Conservation (phyloP, 306 rosid genomes). For the Sesbania bispinosa region DNA sequence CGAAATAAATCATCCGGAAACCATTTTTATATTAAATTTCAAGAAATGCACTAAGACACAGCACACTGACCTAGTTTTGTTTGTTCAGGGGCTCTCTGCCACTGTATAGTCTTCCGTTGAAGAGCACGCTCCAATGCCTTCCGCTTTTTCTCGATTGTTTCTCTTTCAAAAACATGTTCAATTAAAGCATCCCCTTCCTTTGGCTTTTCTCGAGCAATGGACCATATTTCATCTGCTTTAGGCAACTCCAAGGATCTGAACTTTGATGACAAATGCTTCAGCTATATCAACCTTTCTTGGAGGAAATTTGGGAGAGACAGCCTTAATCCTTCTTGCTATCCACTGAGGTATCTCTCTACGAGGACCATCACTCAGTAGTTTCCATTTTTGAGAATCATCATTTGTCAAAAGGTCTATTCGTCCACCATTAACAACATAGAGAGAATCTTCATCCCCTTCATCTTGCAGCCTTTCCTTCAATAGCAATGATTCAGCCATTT, state of each 20-base stretch:
- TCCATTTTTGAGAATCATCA: slow-evolving; percentile 70
- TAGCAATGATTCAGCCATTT: slow-evolving; percentile 56
- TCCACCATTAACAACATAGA: slow-evolving; percentile 68
- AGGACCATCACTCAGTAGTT: slow-evolving; percentile 72
- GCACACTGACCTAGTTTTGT: slow-evolving; percentile 54
- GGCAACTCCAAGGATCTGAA: slow-evolving; percentile 71
- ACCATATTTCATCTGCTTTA: slow-evolving; percentile 65
- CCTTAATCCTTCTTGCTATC: slow-evolving; percentile 71
- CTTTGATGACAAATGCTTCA: slow-evolving; percentile 53
- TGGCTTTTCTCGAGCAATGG: slow-evolving; percentile 73
- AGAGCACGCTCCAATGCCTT: slow-evolving; percentile 61
- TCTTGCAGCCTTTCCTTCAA: slow-evolving; percentile 49
- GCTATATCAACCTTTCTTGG: slow-evolving; percentile 61
- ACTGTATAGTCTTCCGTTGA: slow-evolving; percentile 47
- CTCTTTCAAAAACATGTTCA: slow-evolving; percentile 60
- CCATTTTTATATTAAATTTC: slow-evolving; percentile 6
- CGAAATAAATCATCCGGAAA: slow-evolving; percentile 17
- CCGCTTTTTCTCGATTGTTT: slow-evolving; percentile 58
- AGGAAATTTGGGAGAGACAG: slow-evolving; percentile 66
- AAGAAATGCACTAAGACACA: slow-evolving; percentile 20
- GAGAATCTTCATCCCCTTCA: slow-evolving; percentile 40
- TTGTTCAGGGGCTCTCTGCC: slow-evolving; percentile 54
- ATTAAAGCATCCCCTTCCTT: slow-evolving; percentile 60
- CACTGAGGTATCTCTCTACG: slow-evolving; percentile 81
- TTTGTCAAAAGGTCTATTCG: slow-evolving; percentile 64